Percentiles rank a stretch among this genome's conserved stretches.
phyloP scores from a whole-genome alignment of 2,329 filamentous ascomycete genomes.

The Penicillium vulpinum region DNA sequence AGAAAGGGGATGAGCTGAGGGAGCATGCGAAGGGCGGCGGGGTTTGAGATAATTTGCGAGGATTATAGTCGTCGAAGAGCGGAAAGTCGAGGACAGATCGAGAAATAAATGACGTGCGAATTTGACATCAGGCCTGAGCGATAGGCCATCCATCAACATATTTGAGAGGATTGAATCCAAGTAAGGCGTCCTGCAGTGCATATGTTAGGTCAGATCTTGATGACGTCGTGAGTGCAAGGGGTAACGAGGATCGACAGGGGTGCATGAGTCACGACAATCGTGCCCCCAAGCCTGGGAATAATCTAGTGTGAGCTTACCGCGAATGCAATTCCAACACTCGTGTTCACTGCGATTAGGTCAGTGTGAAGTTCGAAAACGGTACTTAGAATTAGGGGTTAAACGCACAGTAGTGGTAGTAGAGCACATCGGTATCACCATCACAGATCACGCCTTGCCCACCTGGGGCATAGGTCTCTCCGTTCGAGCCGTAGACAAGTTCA shows the following conservation, averaged over 20 bases:
- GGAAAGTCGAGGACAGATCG: not conserved
- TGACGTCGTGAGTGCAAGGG: conserved; percentile 7
- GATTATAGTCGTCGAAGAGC: not conserved
- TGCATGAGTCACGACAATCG: conserved; percentile 3
- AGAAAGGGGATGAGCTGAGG: not conserved
- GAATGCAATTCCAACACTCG: conserved; percentile 31
- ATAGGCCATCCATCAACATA: conserved; percentile 38
- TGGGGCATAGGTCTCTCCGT: conserved; percentile 63
- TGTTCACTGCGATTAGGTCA: conserved; percentile 29
- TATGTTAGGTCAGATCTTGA: conserved; percentile 17
- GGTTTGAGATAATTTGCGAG: not conserved
- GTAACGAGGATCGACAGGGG: conserved; percentile 22
- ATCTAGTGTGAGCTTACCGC: conserved; percentile 21
- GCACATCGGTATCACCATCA: conserved; percentile 41
- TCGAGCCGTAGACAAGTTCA: conserved; percentile 59
- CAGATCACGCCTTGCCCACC: conserved; percentile 63
- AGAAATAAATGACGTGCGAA: conserved; percentile 1
- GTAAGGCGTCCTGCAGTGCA: conserved; percentile 27
- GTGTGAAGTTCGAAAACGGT: not conserved
- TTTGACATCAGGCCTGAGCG: conserved; percentile 17
- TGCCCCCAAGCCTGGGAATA: conserved; percentile 14
- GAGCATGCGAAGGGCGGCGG: not conserved
- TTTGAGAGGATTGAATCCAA: conserved; percentile 33
- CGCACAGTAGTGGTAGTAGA: conserved; percentile 41
- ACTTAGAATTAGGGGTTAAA: not conserved